These are phyloP conservation scores for Paxillus rubicundulus DNA, from an alignment of 768 basidiomycete species.

Conservation along the genomic window DNA sequence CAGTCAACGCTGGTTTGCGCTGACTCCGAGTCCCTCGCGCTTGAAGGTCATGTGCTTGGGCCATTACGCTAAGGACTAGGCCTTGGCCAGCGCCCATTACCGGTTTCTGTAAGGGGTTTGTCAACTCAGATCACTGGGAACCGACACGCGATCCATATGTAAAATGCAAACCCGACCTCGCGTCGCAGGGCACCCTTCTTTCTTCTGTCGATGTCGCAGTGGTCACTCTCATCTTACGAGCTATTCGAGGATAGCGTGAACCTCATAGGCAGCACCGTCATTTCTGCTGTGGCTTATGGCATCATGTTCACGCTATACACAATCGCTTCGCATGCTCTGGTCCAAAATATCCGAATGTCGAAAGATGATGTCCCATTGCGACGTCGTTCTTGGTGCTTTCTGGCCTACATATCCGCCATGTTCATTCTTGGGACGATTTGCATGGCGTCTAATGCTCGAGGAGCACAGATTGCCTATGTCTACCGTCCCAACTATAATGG, in stretches of 20 bases:
- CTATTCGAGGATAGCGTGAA: background rate
- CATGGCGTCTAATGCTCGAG: constrained; percentile 6
- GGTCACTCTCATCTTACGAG: background rate
- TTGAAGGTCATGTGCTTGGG: no score
- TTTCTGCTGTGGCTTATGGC: background rate
- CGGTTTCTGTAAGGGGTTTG: no score
- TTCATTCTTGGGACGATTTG: constrained; percentile 17
- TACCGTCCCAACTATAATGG: constrained; percentile 3
- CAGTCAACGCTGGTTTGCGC: no score
- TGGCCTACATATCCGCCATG: constrained; percentile 9
- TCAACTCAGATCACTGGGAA: no score
- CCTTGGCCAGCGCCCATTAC: no score
- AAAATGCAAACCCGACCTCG: no score
- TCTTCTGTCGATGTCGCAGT: no score
- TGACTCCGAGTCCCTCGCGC: no score
- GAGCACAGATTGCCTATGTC: constrained; percentile 10
- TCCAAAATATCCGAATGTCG: background rate
- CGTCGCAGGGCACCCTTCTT: no score
- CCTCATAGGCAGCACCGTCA: background rate
- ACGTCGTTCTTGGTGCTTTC: background rate
- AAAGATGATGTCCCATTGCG: background rate
- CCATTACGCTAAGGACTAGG: no score
- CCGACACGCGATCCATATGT: no score
- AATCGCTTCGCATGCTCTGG: background rate
- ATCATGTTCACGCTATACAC: constrained; percentile 2